Base-by-base conservation (phyloP, 768 basidiomycete genomes). In the Boletellus ananas region DNA sequence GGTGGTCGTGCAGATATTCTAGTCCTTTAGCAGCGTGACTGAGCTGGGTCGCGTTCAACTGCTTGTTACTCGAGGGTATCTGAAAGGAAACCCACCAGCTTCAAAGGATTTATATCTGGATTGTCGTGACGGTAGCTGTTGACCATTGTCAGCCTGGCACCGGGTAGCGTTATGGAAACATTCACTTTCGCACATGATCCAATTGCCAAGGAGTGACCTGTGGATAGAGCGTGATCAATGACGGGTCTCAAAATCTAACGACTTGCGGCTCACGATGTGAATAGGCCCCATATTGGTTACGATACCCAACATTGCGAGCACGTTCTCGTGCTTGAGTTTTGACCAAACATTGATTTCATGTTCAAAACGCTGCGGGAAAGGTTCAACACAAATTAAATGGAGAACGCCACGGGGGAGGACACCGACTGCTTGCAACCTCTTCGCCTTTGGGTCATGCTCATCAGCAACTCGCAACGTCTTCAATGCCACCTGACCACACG, bases 201-300 rank as follows among this genome's bases (percentile, higher is more conserved):
- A 73, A 70, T 66, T 81, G 80, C 82, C 82, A 84, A 6, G 81
- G 79, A 10, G 81, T 81, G 29, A 84, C 79, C 80, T 81, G 43
- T 33, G 23, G 34, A 37, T 18, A 45, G 8, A 42, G 31, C 21
- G 13, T n/a, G 45, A 35, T 50, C 34, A 49, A 33, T 5, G 16
- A 5, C 14, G 27, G 3, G 5, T 47, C 29, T 9, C 16, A 49
- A 47, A 44, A 34, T 9, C 29, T 0, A 48, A 39, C 9, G 9
- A 29, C 13, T 9, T 5, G 25, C 35, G 29, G 50, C 64, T 13
- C 58, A 72, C 80, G 61, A 78, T 79, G 55, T 81, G 73, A 41
- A 82, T 67, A 37, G 74, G 73, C 0, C 78, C 79, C 49, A 77
- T 68, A 51, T 80, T 71, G 6, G 78, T 79, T 3, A 80, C 76